Evolutionary conservation across 2,329 filamentous ascomycete genomes (phyloP), one percentile per base, ranked within the genome.

Genomic region (Fusarium haematococcum): DNA sequence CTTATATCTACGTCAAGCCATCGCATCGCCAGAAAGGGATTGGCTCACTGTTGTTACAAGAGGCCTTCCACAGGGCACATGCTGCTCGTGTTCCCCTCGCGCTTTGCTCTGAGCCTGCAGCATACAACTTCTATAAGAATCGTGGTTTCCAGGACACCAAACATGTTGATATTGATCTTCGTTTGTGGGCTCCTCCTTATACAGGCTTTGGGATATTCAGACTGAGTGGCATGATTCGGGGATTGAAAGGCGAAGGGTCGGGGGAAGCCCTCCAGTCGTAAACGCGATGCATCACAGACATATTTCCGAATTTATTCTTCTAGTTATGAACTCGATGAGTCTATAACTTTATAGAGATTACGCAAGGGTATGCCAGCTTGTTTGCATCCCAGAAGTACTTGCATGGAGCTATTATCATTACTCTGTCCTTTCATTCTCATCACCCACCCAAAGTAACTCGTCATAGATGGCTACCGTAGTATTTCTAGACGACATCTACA

Each of bases 171-270:
- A 43, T 71, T 20, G 68, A 71, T n/a, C 32, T 71, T n/a, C 32
- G 65, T 13, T 20, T 62, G 9, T 63, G 65, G 61, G 61, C 65
- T 23, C 62, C 57, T 27, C 43, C 68, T 4, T 23, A 48, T 20
- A 62, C 60, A n/a, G 65, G 68, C 8, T 71, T 71, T 59, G 68
- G 68, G 2, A 45, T 39, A 14, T 71, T 71, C 4, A 62, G 68
- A 23, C 37, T 68, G 9, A 59, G 39, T 2, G 60, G 68, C 5
- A 52, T 71, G 57, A 27, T 30, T n/a, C 5, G 25, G 45, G 1
- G 45, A 11, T 25, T 45, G 43, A 13, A 45, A 45, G n/a, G n/a
- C 11, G 43, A 45, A 25, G 20, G 14, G 11, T 43, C 39, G 10
- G n/a, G n/a, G n/a, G 6, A 10, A 11, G 13, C 1, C 13, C 43